Evolutionary conservation across 2,329 filamentous ascomycete species (phyloP).

Genomic region (Xenoacremonium recifei): DNA sequence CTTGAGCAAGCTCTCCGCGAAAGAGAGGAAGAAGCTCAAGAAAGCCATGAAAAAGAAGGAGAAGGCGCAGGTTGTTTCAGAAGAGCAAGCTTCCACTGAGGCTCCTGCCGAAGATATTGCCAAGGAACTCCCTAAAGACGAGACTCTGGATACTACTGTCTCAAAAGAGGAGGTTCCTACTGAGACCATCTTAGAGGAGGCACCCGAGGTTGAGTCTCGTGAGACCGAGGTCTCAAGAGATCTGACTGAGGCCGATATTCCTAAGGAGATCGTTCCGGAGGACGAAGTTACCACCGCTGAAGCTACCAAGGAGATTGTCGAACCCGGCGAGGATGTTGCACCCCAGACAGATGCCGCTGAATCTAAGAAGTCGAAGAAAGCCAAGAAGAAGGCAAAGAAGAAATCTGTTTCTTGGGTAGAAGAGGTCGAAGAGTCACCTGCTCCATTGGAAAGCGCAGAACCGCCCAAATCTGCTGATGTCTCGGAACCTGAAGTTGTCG

Average conservation of each 20-base stretch:
- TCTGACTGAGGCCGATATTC: too few relatives aligned
- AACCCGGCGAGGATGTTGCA: neutral
- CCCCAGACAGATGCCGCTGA: slow-evolving; percentile 8
- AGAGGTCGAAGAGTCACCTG: neutral
- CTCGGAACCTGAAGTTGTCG: neutral
- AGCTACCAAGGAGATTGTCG: too few relatives aligned
- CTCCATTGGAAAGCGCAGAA: neutral
- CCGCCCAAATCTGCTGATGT: neutral
- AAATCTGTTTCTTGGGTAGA: slow-evolving; percentile 9
- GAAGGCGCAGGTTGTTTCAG: neutral
- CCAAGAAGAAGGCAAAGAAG: slow-evolving; percentile 13
- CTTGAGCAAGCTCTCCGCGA: slow-evolving; percentile 9
- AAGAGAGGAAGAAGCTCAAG: slow-evolving; percentile 18
- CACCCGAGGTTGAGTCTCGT: neutral
- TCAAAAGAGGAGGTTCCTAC: neutral
- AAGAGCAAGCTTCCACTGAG: neutral
- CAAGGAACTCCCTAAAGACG: neutral
- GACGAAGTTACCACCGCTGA: too few relatives aligned
- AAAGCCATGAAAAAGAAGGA: slow-evolving; percentile 18
- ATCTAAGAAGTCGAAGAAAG: slow-evolving; percentile 16
- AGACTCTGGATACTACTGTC: neutral
- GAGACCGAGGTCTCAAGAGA: too few relatives aligned
- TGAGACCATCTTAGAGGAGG: neutral
- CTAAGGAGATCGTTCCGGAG: too few relatives aligned
- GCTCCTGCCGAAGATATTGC: neutral